Base-by-base conservation (phyloP, 179 eudicot species). In the Beta macrorhiza region DNA sequence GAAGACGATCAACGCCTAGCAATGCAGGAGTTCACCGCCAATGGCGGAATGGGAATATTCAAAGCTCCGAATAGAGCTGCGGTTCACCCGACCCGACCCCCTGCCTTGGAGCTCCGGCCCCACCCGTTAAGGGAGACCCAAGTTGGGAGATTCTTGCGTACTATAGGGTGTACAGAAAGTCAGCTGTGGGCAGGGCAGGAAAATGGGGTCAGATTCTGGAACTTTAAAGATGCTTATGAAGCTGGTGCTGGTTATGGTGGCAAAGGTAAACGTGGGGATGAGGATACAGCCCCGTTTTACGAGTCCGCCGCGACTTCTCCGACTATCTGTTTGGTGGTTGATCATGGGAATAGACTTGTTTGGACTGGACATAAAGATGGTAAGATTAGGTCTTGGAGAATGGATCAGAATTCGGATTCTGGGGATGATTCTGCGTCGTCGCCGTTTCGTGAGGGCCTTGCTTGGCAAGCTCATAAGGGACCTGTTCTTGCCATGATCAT, bases 351-450 rank as follows among this genome's bases (percentile, higher is more conserved):
- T 84, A 91, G 90, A 63, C 76, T 95, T 85, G 92, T 97, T 22
- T 97, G 98, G 99, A 94, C 91, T 53, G 99, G 98, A 13, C 99
- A 94, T 67, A 97, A 92, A 82, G 99, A 97, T 85, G 99, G 99
- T 2, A 97, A 89, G 77, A 91, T 97, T 64, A 87, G 97, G 84
- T 94, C 98, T 0, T 97, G 99, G 99, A 94, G 84, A 80, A 92
- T 92, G 93, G 97, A 97, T 83, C 97, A 86, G 78, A 65, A 52
- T 44, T 61, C 77, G 63, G 58, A 19, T 59, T 2, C 13, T 37
- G 15, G 59, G 47, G 47, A 15, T 49, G 72, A 79, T 14, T 86
- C 83, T 13, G 63, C 69, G 11, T 29, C 69, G 11, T 29, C 78
- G 15, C 57, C 68, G 47, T 86, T 97, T 82, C 87, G 81, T 81